phyloP scores from a whole-genome alignment of 441 rosid genomes.

The Adansonia rubrostipa region DNA sequence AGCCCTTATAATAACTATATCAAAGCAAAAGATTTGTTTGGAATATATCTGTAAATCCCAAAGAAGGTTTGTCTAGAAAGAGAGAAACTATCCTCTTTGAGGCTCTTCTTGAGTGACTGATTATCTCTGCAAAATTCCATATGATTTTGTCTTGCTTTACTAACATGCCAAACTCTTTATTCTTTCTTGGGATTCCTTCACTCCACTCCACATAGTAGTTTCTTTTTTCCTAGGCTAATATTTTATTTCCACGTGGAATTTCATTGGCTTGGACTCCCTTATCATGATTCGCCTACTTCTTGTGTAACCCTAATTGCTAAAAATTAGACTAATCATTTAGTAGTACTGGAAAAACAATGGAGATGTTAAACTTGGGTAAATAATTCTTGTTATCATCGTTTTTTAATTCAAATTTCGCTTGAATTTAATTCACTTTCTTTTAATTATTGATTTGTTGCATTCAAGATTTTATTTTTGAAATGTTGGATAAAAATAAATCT shows the following conservation, averaged over 20 bases:
- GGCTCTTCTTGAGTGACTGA: slow-evolving; percentile 9
- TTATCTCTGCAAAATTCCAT: no score
- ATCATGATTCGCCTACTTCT: slow-evolving; percentile 28
- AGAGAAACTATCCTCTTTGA: slow-evolving; percentile 36
- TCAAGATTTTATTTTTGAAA: background rate
- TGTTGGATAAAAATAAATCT: background rate
- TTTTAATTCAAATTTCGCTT: no score
- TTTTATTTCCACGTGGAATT: slow-evolving; percentile 20
- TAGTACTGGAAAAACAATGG: slow-evolving; percentile 19
- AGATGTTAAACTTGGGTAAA: background rate
- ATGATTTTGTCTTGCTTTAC: slow-evolving; percentile 70
- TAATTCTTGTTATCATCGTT: background rate
- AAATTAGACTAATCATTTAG: slow-evolving; percentile 37
- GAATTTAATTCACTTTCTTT: no score
- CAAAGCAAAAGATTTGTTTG: slow-evolving; percentile 40
- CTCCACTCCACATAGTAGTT: slow-evolving; percentile 28
- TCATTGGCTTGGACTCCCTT: slow-evolving; percentile 24
- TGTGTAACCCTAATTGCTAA: slow-evolving; percentile 29
- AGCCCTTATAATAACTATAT: slow-evolving; percentile 21
- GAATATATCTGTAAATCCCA: slow-evolving; percentile 51
- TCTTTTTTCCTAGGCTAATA: slow-evolving; percentile 16
- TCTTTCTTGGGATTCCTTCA: slow-evolving; percentile 88
- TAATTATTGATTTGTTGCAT: background rate
- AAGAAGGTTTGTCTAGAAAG: slow-evolving; percentile 38
- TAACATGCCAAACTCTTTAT: slow-evolving; percentile 74